Evolutionary conservation across 495 filamentous ascomycete genomes (phyloP).

Genomic region (Talaromyces trachyspermus): DNA sequence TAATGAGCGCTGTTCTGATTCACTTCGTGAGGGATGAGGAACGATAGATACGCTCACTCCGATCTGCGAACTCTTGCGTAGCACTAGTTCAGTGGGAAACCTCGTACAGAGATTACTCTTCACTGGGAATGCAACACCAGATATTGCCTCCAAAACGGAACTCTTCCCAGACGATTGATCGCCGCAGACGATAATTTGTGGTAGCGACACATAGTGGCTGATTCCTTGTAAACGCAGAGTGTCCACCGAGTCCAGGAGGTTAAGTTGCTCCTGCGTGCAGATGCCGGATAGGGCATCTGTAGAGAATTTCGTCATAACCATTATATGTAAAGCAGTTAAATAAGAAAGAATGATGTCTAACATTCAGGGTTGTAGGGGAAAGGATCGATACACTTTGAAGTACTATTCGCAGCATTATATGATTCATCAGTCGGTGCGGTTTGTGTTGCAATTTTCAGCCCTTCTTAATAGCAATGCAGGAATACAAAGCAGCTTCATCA

Average conservation of each 20-base stretch:
- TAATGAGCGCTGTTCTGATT: conserved; percentile 17
- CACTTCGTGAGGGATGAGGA: conserved; percentile 19
- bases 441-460: neutral
- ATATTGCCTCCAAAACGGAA: conserved; percentile 68
- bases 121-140: conserved; percentile 60
- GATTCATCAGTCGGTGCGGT: neutral
- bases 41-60: conserved; percentile 32
- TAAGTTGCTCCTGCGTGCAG: conserved; percentile 32
- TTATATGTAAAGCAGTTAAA: neutral
- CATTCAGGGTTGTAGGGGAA: neutral
- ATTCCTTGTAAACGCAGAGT: conserved; percentile 48
- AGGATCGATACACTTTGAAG: neutral
- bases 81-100: conserved; percentile 59
- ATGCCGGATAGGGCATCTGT: too few species aligned
- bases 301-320: neutral
- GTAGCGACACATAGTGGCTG: conserved; percentile 49
- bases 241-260: conserved; percentile 51
- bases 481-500: neutral
- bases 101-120: conserved; percentile 59
- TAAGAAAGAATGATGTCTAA: neutral
- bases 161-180: conserved; percentile 68
- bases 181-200: conserved; percentile 68
- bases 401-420: neutral
- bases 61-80: conserved; percentile 31
- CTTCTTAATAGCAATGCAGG: neutral